A percentile compares a stretch with the other conserved stretches of the same genome.
Evolutionary conservation across 306 rosid species (phyloP).

Genomic region (Vigna trinervia): DNA sequence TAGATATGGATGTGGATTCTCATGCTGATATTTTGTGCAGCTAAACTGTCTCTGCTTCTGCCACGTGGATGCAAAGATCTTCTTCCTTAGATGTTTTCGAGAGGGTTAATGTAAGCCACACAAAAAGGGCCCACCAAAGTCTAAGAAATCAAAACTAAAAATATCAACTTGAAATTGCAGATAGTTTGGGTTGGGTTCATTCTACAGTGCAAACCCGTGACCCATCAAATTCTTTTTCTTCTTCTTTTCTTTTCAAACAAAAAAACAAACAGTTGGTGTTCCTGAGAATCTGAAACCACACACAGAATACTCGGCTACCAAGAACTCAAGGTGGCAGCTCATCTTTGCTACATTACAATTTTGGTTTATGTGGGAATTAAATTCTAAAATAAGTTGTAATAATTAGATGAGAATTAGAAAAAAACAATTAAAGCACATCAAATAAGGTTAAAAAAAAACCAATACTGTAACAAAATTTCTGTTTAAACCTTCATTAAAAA

Average conservation of each 20-base stretch:
- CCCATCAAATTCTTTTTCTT: slow-evolving; percentile 9
- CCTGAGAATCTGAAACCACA: neutral
- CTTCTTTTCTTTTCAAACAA: neutral
- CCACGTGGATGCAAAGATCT: slow-evolving; percentile 65
- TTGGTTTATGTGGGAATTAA: neutral
- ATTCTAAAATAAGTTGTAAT: too few species aligned
- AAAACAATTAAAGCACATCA: neutral
- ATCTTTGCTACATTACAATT: slow-evolving; percentile 31
- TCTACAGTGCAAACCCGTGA: neutral
- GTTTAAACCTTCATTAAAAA: too few species aligned
- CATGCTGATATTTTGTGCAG: slow-evolving; percentile 49
- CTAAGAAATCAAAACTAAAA: neutral
- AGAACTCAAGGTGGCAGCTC: slow-evolving; percentile 18
- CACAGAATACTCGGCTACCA: neutral
- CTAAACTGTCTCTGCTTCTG: slow-evolving; percentile 44
- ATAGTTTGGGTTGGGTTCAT: slow-evolving; percentile 15
- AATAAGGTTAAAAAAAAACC: too few species aligned
- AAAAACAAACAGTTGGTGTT: neutral
- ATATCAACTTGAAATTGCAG: neutral
- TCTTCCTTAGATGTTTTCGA: slow-evolving; percentile 38
- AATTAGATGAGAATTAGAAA: neutral
- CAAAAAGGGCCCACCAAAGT: slow-evolving; percentile 5
- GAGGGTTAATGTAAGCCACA: slow-evolving; percentile 57
- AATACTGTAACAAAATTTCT: too few species aligned
- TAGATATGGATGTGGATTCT: slow-evolving; percentile 59